These are phyloP conservation scores for Pulveroboletus sp. DNA, from an alignment of 768 basidiomycete genomes.

Conservation along the genomic window DNA sequence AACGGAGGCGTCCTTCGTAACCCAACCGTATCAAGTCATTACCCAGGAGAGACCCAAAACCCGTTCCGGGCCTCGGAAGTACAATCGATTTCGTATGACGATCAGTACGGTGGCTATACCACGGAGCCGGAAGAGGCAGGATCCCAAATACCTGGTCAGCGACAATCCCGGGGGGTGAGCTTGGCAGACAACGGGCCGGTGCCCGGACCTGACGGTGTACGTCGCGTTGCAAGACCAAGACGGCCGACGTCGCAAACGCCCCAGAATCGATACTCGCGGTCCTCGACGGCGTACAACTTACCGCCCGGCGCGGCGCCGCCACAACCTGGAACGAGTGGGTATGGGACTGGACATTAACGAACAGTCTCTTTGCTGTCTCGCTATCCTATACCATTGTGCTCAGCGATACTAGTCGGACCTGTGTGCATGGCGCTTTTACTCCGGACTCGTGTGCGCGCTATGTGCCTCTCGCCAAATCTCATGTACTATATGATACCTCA, in stretches of 20 bases:
- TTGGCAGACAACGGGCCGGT: slow-evolving; percentile 84
- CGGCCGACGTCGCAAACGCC: slow-evolving; percentile 59
- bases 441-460: neutral
- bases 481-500: slow-evolving; percentile 10
- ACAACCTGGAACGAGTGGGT: slow-evolving; percentile 34
- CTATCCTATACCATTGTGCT: slow-evolving; percentile 1
- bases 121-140: slow-evolving; percentile 37
- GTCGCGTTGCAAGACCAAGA: slow-evolving; percentile 71
- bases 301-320: slow-evolving; percentile 79
- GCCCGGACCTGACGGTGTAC: slow-evolving; percentile 72
- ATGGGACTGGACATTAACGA: slow-evolving; percentile 13
- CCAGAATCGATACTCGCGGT: slow-evolving; percentile 72
- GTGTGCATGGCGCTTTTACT: slow-evolving; percentile 2
- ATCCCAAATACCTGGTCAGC: slow-evolving; percentile 12
- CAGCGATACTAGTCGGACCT: slow-evolving; percentile 10
- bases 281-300: slow-evolving; percentile 47
- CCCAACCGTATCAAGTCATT: slow-evolving; percentile 34
- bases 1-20: slow-evolving; percentile 42
- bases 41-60: slow-evolving; percentile 49
- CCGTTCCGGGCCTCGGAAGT: slow-evolving; percentile 56
- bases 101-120: slow-evolving; percentile 30
- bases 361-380: neutral
- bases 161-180: slow-evolving; percentile 61
- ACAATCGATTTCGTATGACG: slow-evolving; percentile 39
- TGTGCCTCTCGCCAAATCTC: neutral